Base-by-base conservation (phyloP, 108 stramenopile species). In the Nitzschia inconspicua region DNA sequence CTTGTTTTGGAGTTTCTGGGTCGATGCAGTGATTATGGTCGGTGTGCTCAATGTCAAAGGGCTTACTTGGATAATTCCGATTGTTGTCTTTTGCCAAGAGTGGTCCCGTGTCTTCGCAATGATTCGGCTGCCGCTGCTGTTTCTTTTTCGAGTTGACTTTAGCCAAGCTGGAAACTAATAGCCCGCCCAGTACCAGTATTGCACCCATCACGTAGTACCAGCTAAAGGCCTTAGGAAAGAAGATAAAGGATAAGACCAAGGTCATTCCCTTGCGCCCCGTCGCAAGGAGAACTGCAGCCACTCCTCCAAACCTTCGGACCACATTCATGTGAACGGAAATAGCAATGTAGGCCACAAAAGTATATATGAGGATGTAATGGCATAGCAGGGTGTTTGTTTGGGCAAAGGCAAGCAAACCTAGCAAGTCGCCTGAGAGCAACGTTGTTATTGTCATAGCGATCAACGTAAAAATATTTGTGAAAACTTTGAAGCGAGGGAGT, bases 201-300 rank as follows among this genome's bases (percentile, higher is more conserved):
- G 89, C 89, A 10, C 97, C 97, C 26, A 78, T 48, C 13, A 94
- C 89, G 68, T 96, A 96, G 19, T 68, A 73, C 89, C 89, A 91
- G 20, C 84, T 85, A 59, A 87, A 85, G 48, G 66, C 82, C 70
- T 98, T 98, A 9, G 95, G 97, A 59, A 98, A 98, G 3, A 98
- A 62, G 7, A 95, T 23, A 63, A 96, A 98, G 40, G 76, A 78
- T 34, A 89, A 57, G 23, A 89, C 41, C 52, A 89, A 48, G 36
- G 96, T 96, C 90, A 97, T 95, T 1, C 93, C 93, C 65, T 98
- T 98, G 39, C 97, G 73, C 16, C 82, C 93, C 20, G 93, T 96
- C 6, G 93, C 94, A 13, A 98, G 69, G 25, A 95, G 70, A 0
- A 96, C 95, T 16, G 95, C 90, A 13, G 93, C 82, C 19, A 98